phyloP scores from a whole-genome alignment of 2,329 filamentous ascomycete genomes.

The Laburnicola sp. region DNA sequence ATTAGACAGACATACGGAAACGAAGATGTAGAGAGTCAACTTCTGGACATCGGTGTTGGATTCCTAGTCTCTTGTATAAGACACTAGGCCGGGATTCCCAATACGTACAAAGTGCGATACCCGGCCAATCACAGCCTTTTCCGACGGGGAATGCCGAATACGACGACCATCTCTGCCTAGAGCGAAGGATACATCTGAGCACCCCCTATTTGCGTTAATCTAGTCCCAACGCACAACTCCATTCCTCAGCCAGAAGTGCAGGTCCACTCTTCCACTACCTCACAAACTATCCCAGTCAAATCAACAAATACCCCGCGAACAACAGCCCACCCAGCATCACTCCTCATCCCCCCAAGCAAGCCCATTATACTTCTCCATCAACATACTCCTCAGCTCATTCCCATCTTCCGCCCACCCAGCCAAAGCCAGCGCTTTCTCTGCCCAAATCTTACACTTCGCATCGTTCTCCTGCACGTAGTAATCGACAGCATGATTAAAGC shows the following conservation, averaged over 20 bases:
- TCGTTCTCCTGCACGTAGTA: constrained; percentile 56
- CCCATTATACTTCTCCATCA: constrained; percentile 54
- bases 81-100: not conserved
- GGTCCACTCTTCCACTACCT: too few species aligned
- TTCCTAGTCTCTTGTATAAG: not conserved
- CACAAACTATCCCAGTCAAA: too few species aligned
- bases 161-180: not conserved
- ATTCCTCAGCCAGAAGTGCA: too few species aligned
- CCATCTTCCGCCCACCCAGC: constrained; percentile 62
- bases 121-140: not conserved
- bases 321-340: not conserved
- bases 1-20: not conserved
- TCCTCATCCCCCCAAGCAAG: constrained; percentile 48
- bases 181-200: too few species aligned
- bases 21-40: too few species aligned
- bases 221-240: too few species aligned
- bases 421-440: constrained; percentile 63
- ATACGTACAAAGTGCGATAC: not conserved
- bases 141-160: not conserved
- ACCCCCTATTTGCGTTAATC: too few species aligned
- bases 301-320: too few species aligned
- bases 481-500: constrained; percentile 68
- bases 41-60: not conserved
- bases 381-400: constrained; percentile 28
- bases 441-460: constrained; percentile 62